phyloP scores from a whole-genome alignment of 2,329 filamentous ascomycete genomes.

The Fusarium caatingaense region DNA sequence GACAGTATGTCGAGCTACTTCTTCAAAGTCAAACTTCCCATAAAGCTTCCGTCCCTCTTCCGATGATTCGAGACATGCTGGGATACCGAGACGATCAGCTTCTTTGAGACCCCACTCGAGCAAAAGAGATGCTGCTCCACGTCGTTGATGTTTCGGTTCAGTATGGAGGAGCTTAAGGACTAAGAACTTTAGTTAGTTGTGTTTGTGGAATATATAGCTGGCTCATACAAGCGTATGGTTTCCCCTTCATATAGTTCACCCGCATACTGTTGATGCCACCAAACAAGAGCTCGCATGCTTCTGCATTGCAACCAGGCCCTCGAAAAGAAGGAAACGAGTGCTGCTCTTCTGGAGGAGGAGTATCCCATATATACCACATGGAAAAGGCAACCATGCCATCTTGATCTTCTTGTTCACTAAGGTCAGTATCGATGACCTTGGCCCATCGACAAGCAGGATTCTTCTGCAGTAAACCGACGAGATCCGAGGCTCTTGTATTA shows the following conservation, averaged over 20 bases:
- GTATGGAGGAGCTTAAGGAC: conserved; percentile 55
- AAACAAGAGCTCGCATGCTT: conserved; percentile 51
- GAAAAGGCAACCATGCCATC: conserved; percentile 39
- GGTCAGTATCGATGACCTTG: conserved; percentile 52
- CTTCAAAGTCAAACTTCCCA: conserved; percentile 51
- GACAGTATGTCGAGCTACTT: conserved; percentile 38
- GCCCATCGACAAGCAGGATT: conserved; percentile 50
- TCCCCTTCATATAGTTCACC: conserved; percentile 47
- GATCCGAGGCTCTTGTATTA: conserved; percentile 37
- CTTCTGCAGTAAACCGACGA: conserved; percentile 36
- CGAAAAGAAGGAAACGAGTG: conserved; percentile 43
- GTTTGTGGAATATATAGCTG: background rate
- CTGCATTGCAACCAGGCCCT: conserved; percentile 48
- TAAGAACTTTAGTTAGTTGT: conserved; percentile 13
- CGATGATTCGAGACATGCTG: conserved; percentile 53
- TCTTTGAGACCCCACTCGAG: conserved; percentile 51
- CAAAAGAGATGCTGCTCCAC: conserved; percentile 51
- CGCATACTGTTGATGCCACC: conserved; percentile 48
- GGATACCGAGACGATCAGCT: conserved; percentile 52
- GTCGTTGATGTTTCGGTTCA: conserved; percentile 51
- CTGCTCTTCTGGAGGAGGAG: background rate
- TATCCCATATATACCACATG: background rate
- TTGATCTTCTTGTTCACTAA: conserved; percentile 36
- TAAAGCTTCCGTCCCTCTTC: conserved; percentile 50
- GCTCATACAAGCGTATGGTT: conserved; percentile 52